Evolutionary conservation across 2,329 filamentous ascomycete genomes (phyloP), one percentile per base, ranked within the genome.

Genomic region (Ophiostoma sp.): DNA sequence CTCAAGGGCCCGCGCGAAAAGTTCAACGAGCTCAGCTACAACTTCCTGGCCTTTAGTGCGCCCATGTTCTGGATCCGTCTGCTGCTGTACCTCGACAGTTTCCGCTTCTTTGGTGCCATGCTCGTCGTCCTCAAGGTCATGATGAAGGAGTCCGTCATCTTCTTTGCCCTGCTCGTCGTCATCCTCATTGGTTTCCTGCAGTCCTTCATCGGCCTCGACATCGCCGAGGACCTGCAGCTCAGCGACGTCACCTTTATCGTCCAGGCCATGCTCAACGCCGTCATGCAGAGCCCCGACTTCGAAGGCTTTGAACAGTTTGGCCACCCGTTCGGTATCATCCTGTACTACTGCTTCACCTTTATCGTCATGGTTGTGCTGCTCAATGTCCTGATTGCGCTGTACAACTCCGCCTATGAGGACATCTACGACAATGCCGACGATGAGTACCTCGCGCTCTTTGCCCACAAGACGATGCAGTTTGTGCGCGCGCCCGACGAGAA

Each of bases 281-380:
- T 99, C 67, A 92, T 99, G 88, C 90, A 93, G 76, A 91, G 88
- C 65, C 95, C 95, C 0, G 93, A 98, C 72, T 98, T 99, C 74
- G 82, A 79, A 5, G 91, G 89, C 0, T 98, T 98, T 75, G 93
- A 97, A 72, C 85, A 89, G 38, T 99, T 98, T 76, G 91, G 90
- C 36, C 93, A 91, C 12, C 95, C 95, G 0, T 99, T 97, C 77
- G 95, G 95, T 8, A 85, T 97, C 66, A 91, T 97, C 44, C 88
- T 99, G 9, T 99, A 99, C 81, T 99, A 99, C 81, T 86, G 96
- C 76, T 99, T 97, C 78, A 96, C 94, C 18, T 99, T 99, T 75
- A 89, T 98, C 52, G 91, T 99, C 75, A 97, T 84, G 83, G 83
- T 87, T 38, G 80, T 99, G 68, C 83, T 98, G 40, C 86, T 99